These are phyloP conservation scores for Halenospora varia DNA, from an alignment of 495 filamentous ascomycete genomes.

Conservation along the genomic window DNA sequence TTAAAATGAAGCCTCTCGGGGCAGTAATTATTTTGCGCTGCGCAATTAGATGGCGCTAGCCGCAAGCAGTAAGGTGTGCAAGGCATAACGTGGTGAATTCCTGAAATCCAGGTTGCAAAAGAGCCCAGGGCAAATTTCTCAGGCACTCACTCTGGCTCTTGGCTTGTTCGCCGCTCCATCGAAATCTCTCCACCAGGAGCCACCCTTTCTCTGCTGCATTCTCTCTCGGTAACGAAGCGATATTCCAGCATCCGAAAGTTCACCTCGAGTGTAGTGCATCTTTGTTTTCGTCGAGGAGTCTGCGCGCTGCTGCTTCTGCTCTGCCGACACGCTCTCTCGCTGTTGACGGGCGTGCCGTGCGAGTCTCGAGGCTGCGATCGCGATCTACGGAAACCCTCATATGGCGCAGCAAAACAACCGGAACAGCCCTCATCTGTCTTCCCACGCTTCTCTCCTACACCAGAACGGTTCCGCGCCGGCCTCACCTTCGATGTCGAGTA, in stretches of 20 bases:
- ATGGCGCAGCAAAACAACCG: constrained; percentile 24
- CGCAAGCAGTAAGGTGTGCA: too few relatives aligned
- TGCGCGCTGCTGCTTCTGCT: background rate
- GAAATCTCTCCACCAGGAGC: background rate
- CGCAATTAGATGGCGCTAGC: too few relatives aligned
- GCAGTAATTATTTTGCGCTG: too few relatives aligned
- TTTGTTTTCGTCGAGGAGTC: background rate
- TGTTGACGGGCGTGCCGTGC: background rate
- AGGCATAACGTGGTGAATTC: too few relatives aligned
- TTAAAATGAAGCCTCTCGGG: too few relatives aligned
- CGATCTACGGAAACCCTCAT: background rate
- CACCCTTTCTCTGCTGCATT: background rate
- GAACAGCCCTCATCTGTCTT: constrained; percentile 20
- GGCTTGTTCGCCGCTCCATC: too few relatives aligned
- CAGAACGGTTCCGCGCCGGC: constrained; percentile 29
- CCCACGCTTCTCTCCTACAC: constrained; percentile 11
- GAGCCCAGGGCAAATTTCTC: background rate
- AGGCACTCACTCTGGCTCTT: too few relatives aligned
- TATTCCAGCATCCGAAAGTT: too few relatives aligned
- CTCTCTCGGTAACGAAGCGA: background rate
- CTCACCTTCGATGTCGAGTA: constrained; percentile 44
- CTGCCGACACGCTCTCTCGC: background rate
- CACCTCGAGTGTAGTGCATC: too few relatives aligned
- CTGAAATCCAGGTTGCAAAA: too few relatives aligned
- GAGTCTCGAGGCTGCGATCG: background rate